A percentile compares a stretch with the other conserved stretches of the same genome.
phyloP scores from a whole-genome alignment of 1,139 yeast genomes.

The Hyphopichia fennica region DNA sequence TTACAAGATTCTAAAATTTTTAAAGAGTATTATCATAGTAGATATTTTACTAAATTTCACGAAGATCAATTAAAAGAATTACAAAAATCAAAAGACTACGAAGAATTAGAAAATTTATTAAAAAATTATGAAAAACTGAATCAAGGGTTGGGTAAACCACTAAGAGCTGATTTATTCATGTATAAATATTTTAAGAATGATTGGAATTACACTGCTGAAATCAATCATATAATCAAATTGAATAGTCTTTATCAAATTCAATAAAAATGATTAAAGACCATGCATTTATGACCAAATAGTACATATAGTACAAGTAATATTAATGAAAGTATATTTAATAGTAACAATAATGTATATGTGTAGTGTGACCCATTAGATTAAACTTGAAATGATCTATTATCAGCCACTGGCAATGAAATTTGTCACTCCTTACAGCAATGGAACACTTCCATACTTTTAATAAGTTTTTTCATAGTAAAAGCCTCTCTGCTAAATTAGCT shows the following conservation, averaged over 20 bases:
- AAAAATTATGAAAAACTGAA: constrained; percentile 5
- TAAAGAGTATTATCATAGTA: constrained; percentile 23
- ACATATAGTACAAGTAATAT: no score
- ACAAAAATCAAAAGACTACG: constrained; percentile 3
- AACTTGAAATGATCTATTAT: no score
- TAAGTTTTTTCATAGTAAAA: no score
- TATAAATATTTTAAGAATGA: constrained; percentile 17
- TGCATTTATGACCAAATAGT: neutral
- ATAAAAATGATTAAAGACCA: no score
- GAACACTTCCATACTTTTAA: no score
- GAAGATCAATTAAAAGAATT: constrained; percentile 19
- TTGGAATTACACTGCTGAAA: constrained; percentile 16
- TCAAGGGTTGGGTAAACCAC: constrained; percentile 13
- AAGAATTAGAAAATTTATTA: constrained; percentile 8
- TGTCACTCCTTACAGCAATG: no score
- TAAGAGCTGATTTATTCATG: constrained; percentile 29
- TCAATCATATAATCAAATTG: constrained; percentile 10
- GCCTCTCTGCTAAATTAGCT: no score
- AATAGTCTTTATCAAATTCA: neutral
- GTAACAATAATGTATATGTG: no score
- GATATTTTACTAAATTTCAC: constrained; percentile 28
- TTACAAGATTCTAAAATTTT: constrained; percentile 22
- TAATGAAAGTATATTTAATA: no score
- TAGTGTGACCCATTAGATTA: no score
- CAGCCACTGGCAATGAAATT: no score